These are phyloP conservation scores for Dacryopinax primogenitus DNA, from an alignment of 768 basidiomycete genomes.

Conservation along the genomic window DNA sequence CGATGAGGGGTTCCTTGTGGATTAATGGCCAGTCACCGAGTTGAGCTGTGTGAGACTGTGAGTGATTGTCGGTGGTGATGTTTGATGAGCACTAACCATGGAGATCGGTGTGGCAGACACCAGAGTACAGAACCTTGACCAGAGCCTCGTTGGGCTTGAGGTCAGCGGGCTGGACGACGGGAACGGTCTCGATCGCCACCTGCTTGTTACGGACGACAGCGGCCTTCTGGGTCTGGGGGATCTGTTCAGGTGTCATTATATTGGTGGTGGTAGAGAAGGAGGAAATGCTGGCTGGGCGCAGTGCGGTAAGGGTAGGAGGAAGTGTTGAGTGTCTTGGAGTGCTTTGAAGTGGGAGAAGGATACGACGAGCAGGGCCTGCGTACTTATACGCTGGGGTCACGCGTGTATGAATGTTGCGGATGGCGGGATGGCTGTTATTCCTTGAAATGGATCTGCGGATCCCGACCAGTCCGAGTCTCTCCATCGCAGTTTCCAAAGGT, in stretches of 20 bases:
- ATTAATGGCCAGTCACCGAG: constrained; percentile 68
- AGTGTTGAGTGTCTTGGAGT: neutral
- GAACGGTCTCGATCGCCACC: constrained; percentile 10
- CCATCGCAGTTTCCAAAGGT: neutral
- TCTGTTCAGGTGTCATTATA: neutral
- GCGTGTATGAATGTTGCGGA: neutral
- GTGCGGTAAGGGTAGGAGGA: neutral
- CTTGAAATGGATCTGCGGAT: neutral
- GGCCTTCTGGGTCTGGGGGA: constrained; percentile 21
- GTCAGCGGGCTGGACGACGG: constrained; percentile 22
- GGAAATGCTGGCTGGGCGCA: neutral
- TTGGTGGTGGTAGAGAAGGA: neutral
- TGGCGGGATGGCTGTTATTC: neutral
- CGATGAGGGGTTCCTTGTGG: constrained; percentile 53
- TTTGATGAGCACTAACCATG: neutral
- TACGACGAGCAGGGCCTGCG: neutral
- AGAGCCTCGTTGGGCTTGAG: constrained; percentile 31
- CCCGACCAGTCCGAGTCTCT: neutral
- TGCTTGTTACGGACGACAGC: constrained; percentile 14
- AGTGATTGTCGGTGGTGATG: neutral
- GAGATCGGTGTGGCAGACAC: constrained; percentile 60
- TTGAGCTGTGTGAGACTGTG: constrained; percentile 15
- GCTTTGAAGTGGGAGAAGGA: neutral
- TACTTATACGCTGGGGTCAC: neutral
- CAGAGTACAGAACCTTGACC: constrained; percentile 60